Conservation (phyloP, 2,329 filamentous ascomycete species). For the Aspergillus jensenii region DNA sequence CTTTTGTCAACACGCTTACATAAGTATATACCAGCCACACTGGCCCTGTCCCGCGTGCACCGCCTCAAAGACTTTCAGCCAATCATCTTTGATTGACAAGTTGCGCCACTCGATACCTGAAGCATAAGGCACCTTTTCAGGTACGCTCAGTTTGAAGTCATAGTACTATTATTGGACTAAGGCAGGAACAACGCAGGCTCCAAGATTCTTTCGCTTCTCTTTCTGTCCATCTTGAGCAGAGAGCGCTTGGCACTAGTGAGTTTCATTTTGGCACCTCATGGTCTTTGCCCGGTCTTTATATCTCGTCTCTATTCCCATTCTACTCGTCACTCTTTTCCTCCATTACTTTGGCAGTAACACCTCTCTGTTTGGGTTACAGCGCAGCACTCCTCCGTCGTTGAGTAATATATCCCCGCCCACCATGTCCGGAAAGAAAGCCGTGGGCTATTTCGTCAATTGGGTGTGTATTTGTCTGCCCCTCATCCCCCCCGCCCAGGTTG, state of each 20-base stretch:
- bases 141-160: background rate
- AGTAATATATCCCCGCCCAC: constrained; percentile 15
- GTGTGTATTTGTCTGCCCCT: constrained; percentile 24
- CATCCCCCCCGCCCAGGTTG: background rate
- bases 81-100: constrained; percentile 9
- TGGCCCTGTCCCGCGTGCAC: constrained; percentile 16
- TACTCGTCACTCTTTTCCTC: constrained; percentile 10
- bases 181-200: constrained; percentile 28
- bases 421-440: constrained; percentile 34
- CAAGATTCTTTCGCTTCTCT: constrained; percentile 14
- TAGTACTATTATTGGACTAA: constrained; percentile 1
- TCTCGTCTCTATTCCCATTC: constrained; percentile 4
- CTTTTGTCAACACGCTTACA: background rate
- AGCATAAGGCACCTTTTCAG: constrained; percentile 13
- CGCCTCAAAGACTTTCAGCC: constrained; percentile 15
- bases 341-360: constrained; percentile 15
- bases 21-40: background rate
- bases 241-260: background rate
- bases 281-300: constrained; percentile 7
- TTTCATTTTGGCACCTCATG: constrained; percentile 6
- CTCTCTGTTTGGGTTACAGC: constrained; percentile 13
- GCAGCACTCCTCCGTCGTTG: background rate
- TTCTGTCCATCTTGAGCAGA: constrained; percentile 8
- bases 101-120: constrained; percentile 20
- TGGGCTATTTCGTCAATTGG: constrained; percentile 49